Conservation (phyloP, 192 early-diverging fungal genomes). For the Coemansia reversa region DNA sequence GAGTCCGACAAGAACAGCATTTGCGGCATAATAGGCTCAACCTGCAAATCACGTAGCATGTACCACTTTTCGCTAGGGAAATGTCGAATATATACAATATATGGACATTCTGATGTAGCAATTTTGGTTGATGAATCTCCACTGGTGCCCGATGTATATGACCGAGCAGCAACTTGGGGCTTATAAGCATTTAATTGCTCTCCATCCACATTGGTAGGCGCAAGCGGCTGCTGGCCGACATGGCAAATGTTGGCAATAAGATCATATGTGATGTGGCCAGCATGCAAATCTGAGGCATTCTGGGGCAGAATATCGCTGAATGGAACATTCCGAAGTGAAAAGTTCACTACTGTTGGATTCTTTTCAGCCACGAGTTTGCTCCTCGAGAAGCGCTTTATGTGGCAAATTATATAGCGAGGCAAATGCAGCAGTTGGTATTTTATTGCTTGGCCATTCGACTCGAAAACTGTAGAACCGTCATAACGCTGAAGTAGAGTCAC, state of each 20-base stretch:
- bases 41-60: constrained; percentile 89
- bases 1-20: constrained; percentile 92
- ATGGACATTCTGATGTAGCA: constrained; percentile 64
- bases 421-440: constrained; percentile 73
- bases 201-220: constrained; percentile 2
- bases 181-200: neutral
- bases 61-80: constrained; percentile 87
- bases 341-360: constrained; percentile 97
- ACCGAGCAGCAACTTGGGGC: neutral
- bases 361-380: constrained; percentile 83
- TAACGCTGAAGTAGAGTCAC: constrained; percentile 79
- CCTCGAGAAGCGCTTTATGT: constrained; percentile 88
- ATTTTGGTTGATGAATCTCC: constrained; percentile 14
- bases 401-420: constrained; percentile 86
- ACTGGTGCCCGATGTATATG: neutral
- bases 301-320: constrained; percentile 71
- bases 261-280: constrained; percentile 63
- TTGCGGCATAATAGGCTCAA: constrained; percentile 89
- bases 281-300: constrained; percentile 38
- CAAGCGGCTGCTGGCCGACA: constrained; percentile 64
- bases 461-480: constrained; percentile 65
- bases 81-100: constrained; percentile 80
- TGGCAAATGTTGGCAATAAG: constrained; percentile 91
- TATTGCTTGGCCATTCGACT: constrained; percentile 58
- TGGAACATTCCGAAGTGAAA: constrained; percentile 81